Evolutionary conservation across 345 rosid genomes (phyloP), one percentile per base, ranked within the genome.

Genomic region (Pelargonium nanum): DNA sequence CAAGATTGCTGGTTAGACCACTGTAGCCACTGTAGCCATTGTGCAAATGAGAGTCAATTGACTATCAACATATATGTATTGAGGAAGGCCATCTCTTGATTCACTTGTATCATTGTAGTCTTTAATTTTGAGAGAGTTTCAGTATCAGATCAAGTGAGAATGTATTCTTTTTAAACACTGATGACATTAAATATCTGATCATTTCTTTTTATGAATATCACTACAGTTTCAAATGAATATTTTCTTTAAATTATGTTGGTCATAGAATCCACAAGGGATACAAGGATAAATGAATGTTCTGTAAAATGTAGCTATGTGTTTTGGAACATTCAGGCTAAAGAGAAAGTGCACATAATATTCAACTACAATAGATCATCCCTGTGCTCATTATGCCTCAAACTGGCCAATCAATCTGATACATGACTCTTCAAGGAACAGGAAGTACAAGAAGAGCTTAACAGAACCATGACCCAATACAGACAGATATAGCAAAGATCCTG

Each of bases 1-100:
- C 82, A 87, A 93, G 77, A 85, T 93, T 70, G 92, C 90, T 26
- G 88, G 90, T 52, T 93, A 89, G 79, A 60, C 16, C 62, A 20
- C 48, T 55, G 51, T 28, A 24, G 25, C n/a, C n/a, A n/a, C 57
- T 61, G 32, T 24, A 26, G 52, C 64, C 25, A 0, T 55, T 5
- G 15, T 52, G 26, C 50, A 17, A 3, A 17, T 6, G 3, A 9
- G 51, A 8, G 25, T 23, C 56, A 26, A 48, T 56, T 22, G 48
- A 22, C 57, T 21, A 19, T 25, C 24, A 17, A 24, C 28, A 53
- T 23, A 40, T 26, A 52, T 24, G 5, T 28, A 54, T 22, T 24
- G 40, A 59, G 52, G 23, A 55, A 19, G 12, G n/a, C 24, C 26
- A 22, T 34, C 45, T 48, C 50, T 20, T 26, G 23, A 34, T 60